Evolutionary conservation across 1,284 basidiomycete species (phyloP).

Genomic region (Microbotryum intermedium): DNA sequence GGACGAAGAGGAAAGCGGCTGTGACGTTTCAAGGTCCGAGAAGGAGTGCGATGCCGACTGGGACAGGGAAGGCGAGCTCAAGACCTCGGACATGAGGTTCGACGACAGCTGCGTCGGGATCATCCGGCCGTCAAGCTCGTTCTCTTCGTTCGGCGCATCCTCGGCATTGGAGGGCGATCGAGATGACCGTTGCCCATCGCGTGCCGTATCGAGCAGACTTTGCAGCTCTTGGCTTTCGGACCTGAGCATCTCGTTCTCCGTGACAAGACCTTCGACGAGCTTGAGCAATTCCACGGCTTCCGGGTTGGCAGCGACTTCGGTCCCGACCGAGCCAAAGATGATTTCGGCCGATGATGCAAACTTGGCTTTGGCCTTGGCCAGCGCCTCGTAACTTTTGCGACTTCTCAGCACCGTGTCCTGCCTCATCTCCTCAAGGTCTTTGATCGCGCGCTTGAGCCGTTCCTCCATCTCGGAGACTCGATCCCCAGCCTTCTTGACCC

Average conservation of each 20-base stretch:
- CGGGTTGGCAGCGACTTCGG: neutral
- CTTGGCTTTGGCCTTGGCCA: constrained; percentile 11
- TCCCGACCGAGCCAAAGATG: neutral
- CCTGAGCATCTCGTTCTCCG: constrained; percentile 29
- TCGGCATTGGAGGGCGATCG: neutral
- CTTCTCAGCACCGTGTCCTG: constrained; percentile 28
- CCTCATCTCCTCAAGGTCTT: constrained; percentile 28
- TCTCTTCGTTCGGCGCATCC: constrained; percentile 7
- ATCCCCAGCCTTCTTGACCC: constrained; percentile 40
- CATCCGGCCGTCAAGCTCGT: constrained; percentile 10
- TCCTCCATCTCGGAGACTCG: constrained; percentile 50
- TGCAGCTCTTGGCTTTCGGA: constrained; percentile 30
- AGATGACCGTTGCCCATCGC: neutral
- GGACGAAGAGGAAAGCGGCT: constrained; percentile 4
- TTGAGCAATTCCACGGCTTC: constrained; percentile 27
- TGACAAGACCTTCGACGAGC: constrained; percentile 27
- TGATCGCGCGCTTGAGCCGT: constrained; percentile 16
- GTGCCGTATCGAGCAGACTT: constrained; percentile 22
- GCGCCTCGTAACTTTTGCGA: constrained; percentile 16
- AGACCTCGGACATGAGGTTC: constrained; percentile 5
- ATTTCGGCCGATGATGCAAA: neutral
- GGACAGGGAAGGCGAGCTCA: constrained; percentile 14
- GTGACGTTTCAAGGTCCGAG: constrained; percentile 11
- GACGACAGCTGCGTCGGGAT: neutral
- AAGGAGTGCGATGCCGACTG: neutral